phyloP scores from a whole-genome alignment of 441 rosid genomes.

The Cnidoscolus chayamansa region DNA sequence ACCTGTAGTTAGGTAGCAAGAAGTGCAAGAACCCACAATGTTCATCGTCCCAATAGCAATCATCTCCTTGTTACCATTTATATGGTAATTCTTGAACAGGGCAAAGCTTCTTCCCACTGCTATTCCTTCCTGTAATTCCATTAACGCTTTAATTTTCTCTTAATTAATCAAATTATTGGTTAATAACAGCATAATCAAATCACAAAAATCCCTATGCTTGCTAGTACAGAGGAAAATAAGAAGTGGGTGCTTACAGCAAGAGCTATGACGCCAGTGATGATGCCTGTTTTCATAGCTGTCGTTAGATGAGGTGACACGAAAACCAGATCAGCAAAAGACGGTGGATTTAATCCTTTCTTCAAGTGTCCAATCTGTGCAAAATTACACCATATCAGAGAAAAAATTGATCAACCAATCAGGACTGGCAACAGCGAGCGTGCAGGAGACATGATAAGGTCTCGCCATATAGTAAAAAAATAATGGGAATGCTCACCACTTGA shows the following conservation, averaged over 20 bases:
- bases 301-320: slow-evolving; percentile 60
- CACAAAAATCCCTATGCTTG: too few relatives aligned
- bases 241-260: slow-evolving; percentile 61
- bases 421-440: too few relatives aligned
- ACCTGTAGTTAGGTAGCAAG: slow-evolving; percentile 96
- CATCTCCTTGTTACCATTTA: slow-evolving; percentile 98
- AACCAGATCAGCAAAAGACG: slow-evolving; percentile 56
- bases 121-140: slow-evolving; percentile 71
- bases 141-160: neutral
- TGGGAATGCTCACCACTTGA: slow-evolving; percentile 58
- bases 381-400: slow-evolving; percentile 1
- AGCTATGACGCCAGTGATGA: slow-evolving; percentile 85
- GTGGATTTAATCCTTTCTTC: slow-evolving; percentile 88
- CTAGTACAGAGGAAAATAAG: too few relatives aligned
- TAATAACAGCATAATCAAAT: too few relatives aligned
- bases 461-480: too few relatives aligned
- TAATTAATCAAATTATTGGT: too few relatives aligned
- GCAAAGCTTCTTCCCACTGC: slow-evolving; percentile 98
- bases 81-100: slow-evolving; percentile 85
- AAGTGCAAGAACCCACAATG: slow-evolving; percentile 86
- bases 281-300: slow-evolving; percentile 67
- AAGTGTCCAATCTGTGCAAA: slow-evolving; percentile 66
- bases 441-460: too few relatives aligned
- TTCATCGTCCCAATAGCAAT: slow-evolving; percentile 95
- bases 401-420: neutral